A percentile compares a stretch with the other conserved stretches of the same genome.
Conservation (phyloP, 108 stramenopile genomes). For the Cylindrotheca fusiformis region DNA sequence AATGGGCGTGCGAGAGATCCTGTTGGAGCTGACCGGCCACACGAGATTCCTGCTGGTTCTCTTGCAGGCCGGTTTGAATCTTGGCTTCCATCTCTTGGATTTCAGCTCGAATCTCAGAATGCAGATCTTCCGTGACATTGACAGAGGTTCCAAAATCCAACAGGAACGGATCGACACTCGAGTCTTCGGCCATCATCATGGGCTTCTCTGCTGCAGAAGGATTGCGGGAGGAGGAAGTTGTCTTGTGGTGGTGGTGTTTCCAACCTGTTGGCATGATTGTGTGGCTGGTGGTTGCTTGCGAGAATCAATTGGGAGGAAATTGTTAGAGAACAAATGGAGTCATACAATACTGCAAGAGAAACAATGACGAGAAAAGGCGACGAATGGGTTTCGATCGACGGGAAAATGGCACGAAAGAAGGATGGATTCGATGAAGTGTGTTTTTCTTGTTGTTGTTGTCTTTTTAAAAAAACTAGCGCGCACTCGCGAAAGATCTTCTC, state of each 20-base stretch:
- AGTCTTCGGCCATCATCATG: neutral
- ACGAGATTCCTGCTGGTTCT: constrained; percentile 31
- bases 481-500: too few species aligned
- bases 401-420: too few species aligned
- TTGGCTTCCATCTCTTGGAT: constrained; percentile 34
- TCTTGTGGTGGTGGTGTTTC: neutral
- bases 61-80: constrained; percentile 21
- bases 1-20: constrained; percentile 21
- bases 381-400: too few species aligned
- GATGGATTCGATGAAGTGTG: too few species aligned
- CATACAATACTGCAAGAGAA: too few species aligned
- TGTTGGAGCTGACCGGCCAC: constrained; percentile 17
- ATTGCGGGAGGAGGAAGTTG: neutral
- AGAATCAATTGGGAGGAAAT: too few species aligned
- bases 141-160: constrained; percentile 43
- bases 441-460: too few species aligned
- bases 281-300: too few species aligned
- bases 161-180: constrained; percentile 18
- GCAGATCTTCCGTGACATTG: constrained; percentile 48
- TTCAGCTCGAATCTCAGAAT: constrained; percentile 39
- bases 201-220: neutral
- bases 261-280: too few species aligned
- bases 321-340: too few species aligned
- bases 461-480: too few species aligned
- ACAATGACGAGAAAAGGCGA: too few species aligned